phyloP scores from a whole-genome alignment of 2,329 filamentous ascomycete genomes.

The Immersiporthe knoxdaviesiana region DNA sequence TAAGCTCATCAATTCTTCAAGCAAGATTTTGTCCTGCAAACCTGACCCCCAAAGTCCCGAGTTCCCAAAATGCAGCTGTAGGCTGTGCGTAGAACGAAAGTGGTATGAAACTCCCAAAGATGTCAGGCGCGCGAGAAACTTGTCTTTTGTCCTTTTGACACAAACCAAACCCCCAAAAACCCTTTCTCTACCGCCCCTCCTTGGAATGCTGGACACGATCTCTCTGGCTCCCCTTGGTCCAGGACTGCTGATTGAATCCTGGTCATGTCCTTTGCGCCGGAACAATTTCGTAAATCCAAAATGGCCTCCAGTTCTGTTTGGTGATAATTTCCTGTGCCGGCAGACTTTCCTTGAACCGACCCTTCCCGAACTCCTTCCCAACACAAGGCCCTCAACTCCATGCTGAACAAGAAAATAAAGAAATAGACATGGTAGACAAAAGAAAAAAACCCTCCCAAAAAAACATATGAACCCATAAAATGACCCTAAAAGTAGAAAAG shows the following conservation, averaged over 20 bases:
- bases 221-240: not conserved
- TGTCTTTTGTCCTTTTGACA: not conserved
- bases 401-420: slow-evolving; percentile 29
- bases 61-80: not conserved
- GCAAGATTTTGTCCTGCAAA: not conserved
- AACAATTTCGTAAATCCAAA: not conserved
- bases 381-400: slow-evolving; percentile 29
- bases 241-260: not conserved
- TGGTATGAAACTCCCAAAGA: not conserved
- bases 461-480: not conserved
- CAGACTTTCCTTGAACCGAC: not conserved
- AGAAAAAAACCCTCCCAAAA: not conserved
- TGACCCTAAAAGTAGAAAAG: too few species aligned
- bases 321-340: not conserved
- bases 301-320: slow-evolving; percentile 5
- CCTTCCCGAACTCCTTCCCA: not conserved
- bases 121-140: not conserved
- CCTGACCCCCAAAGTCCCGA: not conserved
- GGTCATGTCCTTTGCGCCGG: slow-evolving; percentile 7
- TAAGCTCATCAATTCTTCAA: not conserved
- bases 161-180: not conserved
- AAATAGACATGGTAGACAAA: not conserved
- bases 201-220: not conserved
- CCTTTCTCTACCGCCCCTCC: not conserved
- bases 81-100: slow-evolving; percentile 4